Evolutionary conservation across 2,329 filamentous ascomycete species (phyloP).

Genomic region (Achaetomium macrosporum): DNA sequence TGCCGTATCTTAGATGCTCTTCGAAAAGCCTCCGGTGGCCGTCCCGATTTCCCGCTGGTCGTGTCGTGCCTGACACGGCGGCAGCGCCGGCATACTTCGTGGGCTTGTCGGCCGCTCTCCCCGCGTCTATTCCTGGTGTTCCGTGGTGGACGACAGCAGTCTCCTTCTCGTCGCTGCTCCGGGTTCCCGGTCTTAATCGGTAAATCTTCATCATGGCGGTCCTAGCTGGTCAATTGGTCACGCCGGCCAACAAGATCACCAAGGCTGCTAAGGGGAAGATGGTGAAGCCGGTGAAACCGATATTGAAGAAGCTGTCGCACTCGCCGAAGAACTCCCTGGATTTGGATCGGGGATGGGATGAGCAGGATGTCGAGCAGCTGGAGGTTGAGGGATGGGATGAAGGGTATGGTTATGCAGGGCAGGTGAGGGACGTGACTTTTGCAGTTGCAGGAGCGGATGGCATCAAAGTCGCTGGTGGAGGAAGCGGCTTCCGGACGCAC

Average conservation of each 20-base stretch:
- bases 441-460: constrained; percentile 19
- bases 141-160: background rate
- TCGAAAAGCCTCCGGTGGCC: constrained; percentile 12
- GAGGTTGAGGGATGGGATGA: constrained; percentile 29
- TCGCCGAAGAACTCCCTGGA: constrained; percentile 60
- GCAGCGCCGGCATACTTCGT: constrained; percentile 15
- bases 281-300: constrained; percentile 52
- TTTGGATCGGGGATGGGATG: constrained; percentile 54
- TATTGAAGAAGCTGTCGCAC: constrained; percentile 53
- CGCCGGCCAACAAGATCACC: constrained; percentile 34
- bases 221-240: constrained; percentile 29
- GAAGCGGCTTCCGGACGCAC: constrained; percentile 18
- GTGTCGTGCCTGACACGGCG: constrained; percentile 25
- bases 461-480: constrained; percentile 14
- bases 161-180: too few relatives aligned
- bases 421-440: constrained; percentile 43
- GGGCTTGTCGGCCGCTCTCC: constrained; percentile 1
- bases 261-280: constrained; percentile 34
- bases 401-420: constrained; percentile 20
- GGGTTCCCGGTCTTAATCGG: background rate
- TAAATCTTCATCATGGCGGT: constrained; percentile 31
- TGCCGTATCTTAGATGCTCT: constrained; percentile 7
- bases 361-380: constrained; percentile 32
- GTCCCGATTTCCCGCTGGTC: constrained; percentile 21
- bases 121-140: constrained; percentile 1